These are phyloP conservation scores for Phaseolus coccineus DNA, from an alignment of 331 rosid genomes.

Conservation along the genomic window DNA sequence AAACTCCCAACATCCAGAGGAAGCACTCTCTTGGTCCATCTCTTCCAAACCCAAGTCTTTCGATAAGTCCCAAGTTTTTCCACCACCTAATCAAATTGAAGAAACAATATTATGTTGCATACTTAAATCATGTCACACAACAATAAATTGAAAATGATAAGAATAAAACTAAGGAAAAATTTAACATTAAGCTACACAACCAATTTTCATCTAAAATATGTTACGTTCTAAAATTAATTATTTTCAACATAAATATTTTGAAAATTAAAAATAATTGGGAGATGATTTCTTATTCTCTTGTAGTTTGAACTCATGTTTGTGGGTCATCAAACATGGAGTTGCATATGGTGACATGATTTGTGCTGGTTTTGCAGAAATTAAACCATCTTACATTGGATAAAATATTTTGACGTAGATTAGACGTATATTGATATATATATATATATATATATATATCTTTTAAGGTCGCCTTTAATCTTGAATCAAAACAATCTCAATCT, in stretches of 20 bases:
- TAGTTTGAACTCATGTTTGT: no score
- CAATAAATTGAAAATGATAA: background rate
- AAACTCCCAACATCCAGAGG: constrained; percentile 54
- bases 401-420: background rate
- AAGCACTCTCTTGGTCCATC: constrained; percentile 59
- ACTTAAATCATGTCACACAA: background rate
- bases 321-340: background rate
- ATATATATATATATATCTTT: background rate
- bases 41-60: constrained; percentile 55
- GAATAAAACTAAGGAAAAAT: background rate
- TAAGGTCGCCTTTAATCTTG: background rate
- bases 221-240: no score
- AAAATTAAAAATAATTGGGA: no score
- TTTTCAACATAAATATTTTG: no score
- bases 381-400: background rate
- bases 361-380: background rate
- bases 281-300: background rate
- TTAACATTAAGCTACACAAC: background rate
- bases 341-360: background rate
- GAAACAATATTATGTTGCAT: background rate
- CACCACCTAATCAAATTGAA: constrained; percentile 54
- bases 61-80: constrained; percentile 54
- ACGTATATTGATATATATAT: background rate
- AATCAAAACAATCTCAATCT: background rate
- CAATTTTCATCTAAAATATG: no score